Conservation (phyloP, 1,284 basidiomycete species). For the Ustilago lituana region DNA sequence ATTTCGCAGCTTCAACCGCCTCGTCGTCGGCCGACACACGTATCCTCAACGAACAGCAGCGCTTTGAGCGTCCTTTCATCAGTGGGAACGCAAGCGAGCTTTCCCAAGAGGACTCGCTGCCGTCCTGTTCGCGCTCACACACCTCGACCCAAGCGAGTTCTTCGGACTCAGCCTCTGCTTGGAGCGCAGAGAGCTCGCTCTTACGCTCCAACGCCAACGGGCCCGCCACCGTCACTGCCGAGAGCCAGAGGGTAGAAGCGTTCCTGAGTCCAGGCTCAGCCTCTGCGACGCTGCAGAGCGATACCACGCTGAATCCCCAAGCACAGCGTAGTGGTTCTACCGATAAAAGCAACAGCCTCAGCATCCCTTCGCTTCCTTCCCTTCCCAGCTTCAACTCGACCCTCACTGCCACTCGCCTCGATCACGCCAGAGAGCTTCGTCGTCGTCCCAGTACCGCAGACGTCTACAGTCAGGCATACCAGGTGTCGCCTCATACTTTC, state of each 20-base stretch:
- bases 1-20: background rate
- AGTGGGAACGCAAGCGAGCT: slow-evolving; percentile 14
- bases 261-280: background rate
- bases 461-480: slow-evolving; percentile 29
- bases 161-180: slow-evolving; percentile 23
- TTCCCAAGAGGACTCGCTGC: slow-evolving; percentile 33
- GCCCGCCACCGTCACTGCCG: slow-evolving; percentile 1
- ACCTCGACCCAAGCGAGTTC: slow-evolving; percentile 25
- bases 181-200: slow-evolving; percentile 10
- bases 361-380: slow-evolving; percentile 32
- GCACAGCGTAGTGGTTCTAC: background rate
- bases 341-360: slow-evolving; percentile 13
- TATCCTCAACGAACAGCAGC: background rate
- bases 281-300: too few species aligned
- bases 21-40: background rate
- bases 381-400: slow-evolving; percentile 31
- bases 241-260: background rate
- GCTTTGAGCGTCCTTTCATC: slow-evolving; percentile 15
- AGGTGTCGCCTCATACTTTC: slow-evolving; percentile 11
- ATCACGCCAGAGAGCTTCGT: slow-evolving; percentile 3
- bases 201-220: background rate
- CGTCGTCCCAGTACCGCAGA: slow-evolving; percentile 44
- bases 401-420: slow-evolving; percentile 15
- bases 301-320: background rate
- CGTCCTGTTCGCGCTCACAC: slow-evolving; percentile 31